phyloP scores from a whole-genome alignment of 2,329 filamentous ascomycete genomes.

The Trichoderma brevicompactum region DNA sequence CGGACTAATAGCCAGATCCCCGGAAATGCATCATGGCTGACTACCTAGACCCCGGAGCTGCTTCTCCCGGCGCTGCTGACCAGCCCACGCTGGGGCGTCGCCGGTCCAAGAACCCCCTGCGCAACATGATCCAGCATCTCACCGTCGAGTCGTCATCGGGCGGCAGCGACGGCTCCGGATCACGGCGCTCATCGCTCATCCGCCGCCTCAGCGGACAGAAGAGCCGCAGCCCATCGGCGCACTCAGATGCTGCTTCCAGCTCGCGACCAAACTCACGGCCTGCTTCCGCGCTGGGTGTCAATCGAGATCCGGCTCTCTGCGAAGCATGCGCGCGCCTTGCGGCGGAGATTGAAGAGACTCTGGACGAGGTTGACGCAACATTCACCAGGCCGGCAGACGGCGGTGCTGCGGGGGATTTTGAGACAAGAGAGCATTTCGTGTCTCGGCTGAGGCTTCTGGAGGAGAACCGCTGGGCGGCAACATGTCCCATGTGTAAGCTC shows the following conservation, averaged over 20 bases:
- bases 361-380: constrained; percentile 40
- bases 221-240: constrained; percentile 44
- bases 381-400: constrained; percentile 40
- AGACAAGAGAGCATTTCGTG: constrained; percentile 40
- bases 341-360: constrained; percentile 41
- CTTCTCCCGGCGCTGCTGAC: constrained; percentile 32
- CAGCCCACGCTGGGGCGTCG: constrained; percentile 38
- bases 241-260: constrained; percentile 38
- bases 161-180: constrained; percentile 37
- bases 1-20: not conserved
- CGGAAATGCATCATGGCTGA: constrained; percentile 37
- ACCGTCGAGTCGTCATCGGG: constrained; percentile 40
- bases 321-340: constrained; percentile 41
- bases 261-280: constrained; percentile 33
- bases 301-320: constrained; percentile 40
- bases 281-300: constrained; percentile 31
- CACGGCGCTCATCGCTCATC: constrained; percentile 42
- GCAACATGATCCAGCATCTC: constrained; percentile 46
- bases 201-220: constrained; percentile 44
- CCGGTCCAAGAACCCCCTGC: constrained; percentile 43
- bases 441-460: constrained; percentile 38
- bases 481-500: constrained; percentile 44
- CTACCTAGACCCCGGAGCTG: constrained; percentile 36
- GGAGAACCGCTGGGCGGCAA: constrained; percentile 41
- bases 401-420: constrained; percentile 40